phyloP scores from a whole-genome alignment of 192 early-diverging fungal species.

The Podila minutissima region DNA sequence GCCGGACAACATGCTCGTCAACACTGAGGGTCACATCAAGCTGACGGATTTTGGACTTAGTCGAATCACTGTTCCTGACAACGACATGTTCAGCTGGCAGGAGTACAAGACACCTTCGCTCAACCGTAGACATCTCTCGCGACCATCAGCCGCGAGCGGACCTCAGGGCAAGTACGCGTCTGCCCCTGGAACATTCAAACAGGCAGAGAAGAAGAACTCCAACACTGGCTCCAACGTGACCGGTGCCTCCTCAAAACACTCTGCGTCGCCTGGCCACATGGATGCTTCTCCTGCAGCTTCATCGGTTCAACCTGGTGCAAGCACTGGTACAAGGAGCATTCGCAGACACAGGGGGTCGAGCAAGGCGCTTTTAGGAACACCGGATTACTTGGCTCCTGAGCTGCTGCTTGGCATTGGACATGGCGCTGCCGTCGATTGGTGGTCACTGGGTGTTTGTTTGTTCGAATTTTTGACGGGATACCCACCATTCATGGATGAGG shows the following conservation, averaged over 20 bases:
- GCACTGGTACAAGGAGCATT: conserved; percentile 5
- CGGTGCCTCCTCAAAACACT: background rate
- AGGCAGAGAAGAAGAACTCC: background rate
- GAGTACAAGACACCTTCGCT: conserved; percentile 43
- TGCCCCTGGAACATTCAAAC: background rate
- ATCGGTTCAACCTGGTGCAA: conserved; percentile 1
- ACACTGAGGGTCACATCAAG: conserved; percentile 91
- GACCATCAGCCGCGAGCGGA: background rate
- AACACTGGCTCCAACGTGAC: background rate
- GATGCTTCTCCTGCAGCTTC: background rate
- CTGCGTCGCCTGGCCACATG: background rate
- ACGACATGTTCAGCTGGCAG: conserved; percentile 39
- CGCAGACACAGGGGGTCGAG: conserved; percentile 52
- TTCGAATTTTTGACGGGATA: conserved; percentile 92
- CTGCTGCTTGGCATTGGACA: conserved; percentile 88
- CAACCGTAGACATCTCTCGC: conserved; percentile 15
- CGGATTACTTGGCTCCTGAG: conserved; percentile 96
- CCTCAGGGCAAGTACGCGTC: background rate
- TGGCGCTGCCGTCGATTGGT: conserved; percentile 93
- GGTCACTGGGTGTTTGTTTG: conserved; percentile 91
- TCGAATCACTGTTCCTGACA: conserved; percentile 74
- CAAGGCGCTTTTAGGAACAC: conserved; percentile 81
- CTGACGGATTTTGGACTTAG: conserved; percentile 96
- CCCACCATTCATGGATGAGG: conserved; percentile 91
- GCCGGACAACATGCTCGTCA: conserved; percentile 88